A percentile compares a stretch with the other conserved stretches of the same genome.
Evolutionary conservation across 768 basidiomycete genomes (phyloP).

Genomic region (Tylopilus subfusipes): DNA sequence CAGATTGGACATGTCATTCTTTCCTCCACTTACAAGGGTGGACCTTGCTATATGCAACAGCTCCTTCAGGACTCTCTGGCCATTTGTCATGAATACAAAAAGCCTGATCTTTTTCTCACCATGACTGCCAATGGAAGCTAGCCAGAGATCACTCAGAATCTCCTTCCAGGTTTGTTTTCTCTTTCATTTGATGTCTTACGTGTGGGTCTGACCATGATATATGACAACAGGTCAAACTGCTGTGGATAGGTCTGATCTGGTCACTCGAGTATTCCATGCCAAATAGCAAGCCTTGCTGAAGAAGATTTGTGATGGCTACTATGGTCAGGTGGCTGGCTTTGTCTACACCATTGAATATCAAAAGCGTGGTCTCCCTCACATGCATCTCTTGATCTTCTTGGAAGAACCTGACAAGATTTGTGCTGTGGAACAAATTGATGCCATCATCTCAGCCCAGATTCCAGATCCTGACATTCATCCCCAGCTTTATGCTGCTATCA

Average conservation of each 20-base stretch:
- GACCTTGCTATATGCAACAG: conserved; percentile 41
- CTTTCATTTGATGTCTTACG: background rate
- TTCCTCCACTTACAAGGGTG: conserved; percentile 41
- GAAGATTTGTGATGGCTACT: too few species aligned
- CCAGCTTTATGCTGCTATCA: background rate
- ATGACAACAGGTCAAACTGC: conserved; percentile 32
- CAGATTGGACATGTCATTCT: conserved; percentile 35
- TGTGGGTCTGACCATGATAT: background rate
- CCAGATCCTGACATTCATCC: background rate
- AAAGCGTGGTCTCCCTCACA: background rate
- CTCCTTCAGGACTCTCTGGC: conserved; percentile 42
- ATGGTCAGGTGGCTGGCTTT: conserved; percentile 41
- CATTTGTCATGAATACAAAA: too few species aligned
- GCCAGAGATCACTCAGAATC: conserved; percentile 40
- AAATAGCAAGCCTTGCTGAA: conserved; percentile 37
- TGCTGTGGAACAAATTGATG: background rate
- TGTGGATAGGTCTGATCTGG: conserved; percentile 46
- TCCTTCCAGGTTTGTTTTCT: conserved; percentile 30
- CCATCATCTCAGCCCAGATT: background rate
- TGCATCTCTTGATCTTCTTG: background rate
- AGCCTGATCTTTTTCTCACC: too few species aligned
- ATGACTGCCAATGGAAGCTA: conserved; percentile 52
- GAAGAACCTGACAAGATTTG: background rate
- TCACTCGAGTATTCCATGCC: conserved; percentile 41
- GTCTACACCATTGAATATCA: conserved; percentile 47